phyloP scores from a whole-genome alignment of 208 protist genomes.

The Leishmania arabica region DNA sequence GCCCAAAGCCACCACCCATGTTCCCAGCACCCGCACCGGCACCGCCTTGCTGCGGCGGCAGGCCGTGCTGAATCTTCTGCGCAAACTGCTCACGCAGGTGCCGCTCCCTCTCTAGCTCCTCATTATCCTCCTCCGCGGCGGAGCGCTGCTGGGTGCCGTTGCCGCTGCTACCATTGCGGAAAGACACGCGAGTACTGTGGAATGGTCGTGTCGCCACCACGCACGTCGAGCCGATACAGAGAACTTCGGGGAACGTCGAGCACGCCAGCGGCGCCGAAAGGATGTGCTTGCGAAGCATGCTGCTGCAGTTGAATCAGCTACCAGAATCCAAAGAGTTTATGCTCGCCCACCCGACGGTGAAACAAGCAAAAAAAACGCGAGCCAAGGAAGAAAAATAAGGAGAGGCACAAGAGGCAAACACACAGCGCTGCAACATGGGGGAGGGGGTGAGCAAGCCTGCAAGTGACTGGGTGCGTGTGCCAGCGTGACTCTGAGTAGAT shows the following conservation, averaged over 20 bases:
- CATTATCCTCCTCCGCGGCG: constrained; percentile 69
- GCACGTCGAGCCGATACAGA: constrained; percentile 2
- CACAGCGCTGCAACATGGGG: neutral
- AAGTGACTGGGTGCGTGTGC: neutral
- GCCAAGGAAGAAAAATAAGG: neutral
- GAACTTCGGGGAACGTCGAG: neutral
- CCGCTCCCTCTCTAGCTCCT: constrained; percentile 82
- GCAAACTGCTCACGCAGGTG: constrained; percentile 76
- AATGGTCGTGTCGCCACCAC: constrained; percentile 6
- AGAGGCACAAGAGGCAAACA: neutral
- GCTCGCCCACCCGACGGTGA: neutral
- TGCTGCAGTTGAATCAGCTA: neutral
- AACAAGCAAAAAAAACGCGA: neutral
- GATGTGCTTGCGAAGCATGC: constrained; percentile 21
- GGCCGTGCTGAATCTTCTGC: constrained; percentile 67
- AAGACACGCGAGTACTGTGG: constrained; percentile 10
- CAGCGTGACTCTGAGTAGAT: neutral
- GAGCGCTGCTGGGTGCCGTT: constrained; percentile 29
- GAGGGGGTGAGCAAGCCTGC: neutral
- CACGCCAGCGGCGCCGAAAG: constrained; percentile 6
- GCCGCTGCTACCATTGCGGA: constrained; percentile 6
- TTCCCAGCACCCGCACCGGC: constrained; percentile 2
- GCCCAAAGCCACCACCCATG: constrained; percentile 13
- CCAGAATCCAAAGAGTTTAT: neutral
- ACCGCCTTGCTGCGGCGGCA: constrained; percentile 33